Evolutionary conservation across 108 stramenopile species (phyloP).

Genomic region (Cafeteria roenbergensis): DNA sequence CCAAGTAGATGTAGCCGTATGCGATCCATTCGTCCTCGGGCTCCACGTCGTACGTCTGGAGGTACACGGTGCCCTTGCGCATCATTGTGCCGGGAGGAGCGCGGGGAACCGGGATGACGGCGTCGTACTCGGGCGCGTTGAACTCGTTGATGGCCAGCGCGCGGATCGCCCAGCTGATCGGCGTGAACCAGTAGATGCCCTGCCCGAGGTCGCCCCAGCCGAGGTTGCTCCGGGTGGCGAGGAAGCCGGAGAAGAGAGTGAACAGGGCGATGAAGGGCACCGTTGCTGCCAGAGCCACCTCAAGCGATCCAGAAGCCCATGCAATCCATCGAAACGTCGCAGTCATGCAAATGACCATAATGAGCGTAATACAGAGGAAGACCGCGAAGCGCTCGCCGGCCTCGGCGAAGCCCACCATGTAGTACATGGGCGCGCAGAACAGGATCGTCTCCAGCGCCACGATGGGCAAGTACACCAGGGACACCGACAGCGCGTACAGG

Average conservation of each 20-base stretch:
- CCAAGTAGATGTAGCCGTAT: background rate
- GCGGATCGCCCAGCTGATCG: background rate
- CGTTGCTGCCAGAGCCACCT: too few relatives aligned
- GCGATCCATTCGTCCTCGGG: background rate
- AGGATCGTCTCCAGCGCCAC: constrained; percentile 17
- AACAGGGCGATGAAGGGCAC: constrained; percentile 2
- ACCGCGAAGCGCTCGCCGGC: constrained; percentile 16
- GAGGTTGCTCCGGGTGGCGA: background rate
- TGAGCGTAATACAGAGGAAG: constrained; percentile 27
- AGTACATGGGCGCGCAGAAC: constrained; percentile 32
- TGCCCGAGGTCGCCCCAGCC: background rate
- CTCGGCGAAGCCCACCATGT: constrained; percentile 28
- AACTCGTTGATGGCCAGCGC: constrained; percentile 5
- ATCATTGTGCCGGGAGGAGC: too few relatives aligned
- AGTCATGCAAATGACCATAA: constrained; percentile 30
- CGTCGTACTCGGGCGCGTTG: background rate
- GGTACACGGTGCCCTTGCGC: background rate
- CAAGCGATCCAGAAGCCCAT: too few relatives aligned
- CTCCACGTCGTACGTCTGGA: background rate
- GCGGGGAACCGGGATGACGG: too few relatives aligned
- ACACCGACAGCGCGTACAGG: constrained; percentile 2
- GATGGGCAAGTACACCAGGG: constrained; percentile 1
- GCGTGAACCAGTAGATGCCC: constrained; percentile 9
- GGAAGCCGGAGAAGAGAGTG: constrained; percentile 4
- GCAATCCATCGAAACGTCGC: background rate